Evolutionary conservation across 192 early-diverging fungal species (phyloP).

Genomic region (Funneliformis mosseae): DNA sequence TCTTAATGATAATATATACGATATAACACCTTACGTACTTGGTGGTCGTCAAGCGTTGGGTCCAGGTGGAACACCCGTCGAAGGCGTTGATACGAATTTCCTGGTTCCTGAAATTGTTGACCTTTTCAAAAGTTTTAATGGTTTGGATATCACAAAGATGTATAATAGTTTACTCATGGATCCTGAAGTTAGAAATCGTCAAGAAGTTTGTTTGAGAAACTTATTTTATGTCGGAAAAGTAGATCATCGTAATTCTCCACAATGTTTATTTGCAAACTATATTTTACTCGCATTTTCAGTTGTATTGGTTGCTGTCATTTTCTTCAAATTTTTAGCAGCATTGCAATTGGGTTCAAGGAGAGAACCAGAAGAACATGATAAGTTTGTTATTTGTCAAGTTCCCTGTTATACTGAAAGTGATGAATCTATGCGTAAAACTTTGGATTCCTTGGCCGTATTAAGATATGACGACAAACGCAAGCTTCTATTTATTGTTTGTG

Average conservation of each 20-base stretch:
- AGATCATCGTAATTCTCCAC: constrained; percentile 78
- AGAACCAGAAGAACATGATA: constrained; percentile 80
- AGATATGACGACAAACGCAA: constrained; percentile 98
- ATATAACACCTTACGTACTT: constrained; percentile 69
- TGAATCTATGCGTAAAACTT: constrained; percentile 86
- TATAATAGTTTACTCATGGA: constrained; percentile 61
- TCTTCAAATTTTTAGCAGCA: constrained; percentile 96
- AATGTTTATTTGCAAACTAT: constrained; percentile 83
- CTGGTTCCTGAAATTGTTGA: constrained; percentile 59
- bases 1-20: constrained; percentile 71
- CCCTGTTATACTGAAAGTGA: constrained; percentile 99
- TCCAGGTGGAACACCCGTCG: constrained; percentile 44
- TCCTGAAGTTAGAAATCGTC: constrained; percentile 45
- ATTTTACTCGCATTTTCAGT: constrained; percentile 80
- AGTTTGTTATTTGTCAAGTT: constrained; percentile 92
- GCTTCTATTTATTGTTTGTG: constrained; percentile 92
- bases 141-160: constrained; percentile 62
- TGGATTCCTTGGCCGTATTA: constrained; percentile 89
- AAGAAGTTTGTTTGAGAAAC: constrained; percentile 77
- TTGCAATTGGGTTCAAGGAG: constrained; percentile 79
- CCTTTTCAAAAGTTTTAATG: constrained; percentile 66
- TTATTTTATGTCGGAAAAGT: constrained; percentile 86
- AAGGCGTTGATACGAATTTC: constrained; percentile 55
- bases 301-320: constrained; percentile 80
- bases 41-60: constrained; percentile 50